Percentiles rank a stretch among this genome's conserved stretches.
Conservation (phyloP, 2,329 filamentous ascomycete species). For the Sphaerulina populicola region DNA sequence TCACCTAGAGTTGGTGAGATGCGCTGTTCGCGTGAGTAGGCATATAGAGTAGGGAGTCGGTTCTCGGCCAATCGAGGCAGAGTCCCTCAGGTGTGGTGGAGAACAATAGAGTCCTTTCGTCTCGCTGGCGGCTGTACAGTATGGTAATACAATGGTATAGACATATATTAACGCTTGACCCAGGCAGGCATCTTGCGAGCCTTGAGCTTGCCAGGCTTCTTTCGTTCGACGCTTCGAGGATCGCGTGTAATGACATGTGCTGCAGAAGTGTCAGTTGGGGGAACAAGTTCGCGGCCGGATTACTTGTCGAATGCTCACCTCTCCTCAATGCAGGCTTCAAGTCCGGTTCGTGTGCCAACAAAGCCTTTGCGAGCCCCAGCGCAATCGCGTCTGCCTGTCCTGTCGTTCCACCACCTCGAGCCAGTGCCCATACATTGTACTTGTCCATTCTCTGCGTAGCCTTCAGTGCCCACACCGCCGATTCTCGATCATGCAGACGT, state of each 20-base stretch:
- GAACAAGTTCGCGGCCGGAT: too few relatives aligned
- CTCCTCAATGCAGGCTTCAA: slow-evolving; percentile 78
- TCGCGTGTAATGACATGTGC: slow-evolving; percentile 90
- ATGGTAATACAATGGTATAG: slow-evolving; percentile 8
- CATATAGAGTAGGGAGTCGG: too few relatives aligned
- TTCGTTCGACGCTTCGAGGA: slow-evolving; percentile 86
- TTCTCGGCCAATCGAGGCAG: too few relatives aligned
- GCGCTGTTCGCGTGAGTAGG: too few relatives aligned
- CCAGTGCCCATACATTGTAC: slow-evolving; percentile 89
- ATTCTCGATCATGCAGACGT: slow-evolving; percentile 87
- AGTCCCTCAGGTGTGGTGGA: too few relatives aligned
- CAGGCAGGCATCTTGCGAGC: slow-evolving; percentile 96
- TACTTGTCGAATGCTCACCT: slow-evolving; percentile 57
- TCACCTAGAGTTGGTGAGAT: too few relatives aligned
- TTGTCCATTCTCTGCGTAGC: slow-evolving; percentile 78
- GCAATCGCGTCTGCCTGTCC: slow-evolving; percentile 94
- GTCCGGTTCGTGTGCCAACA: slow-evolving; percentile 83
- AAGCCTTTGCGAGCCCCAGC: slow-evolving; percentile 75
- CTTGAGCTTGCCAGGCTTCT: slow-evolving; percentile 94
- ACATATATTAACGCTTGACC: slow-evolving; percentile 64
- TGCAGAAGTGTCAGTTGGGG: slow-evolving; percentile 37
- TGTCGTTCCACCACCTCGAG: slow-evolving; percentile 79
- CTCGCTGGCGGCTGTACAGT: slow-evolving; percentile 4
- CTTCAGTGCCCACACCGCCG: slow-evolving; percentile 83
- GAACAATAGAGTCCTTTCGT: too few relatives aligned